A percentile compares a stretch with the other conserved stretches of the same genome.
Conservation (phyloP, 176 grass and related monocot genomes). For the Triticum aestivum region IWGSC_CS_RefSeq_v2.1 NC_057814.1:632922117-632922616, state of each 20-base stretch:
- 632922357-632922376: background rate
- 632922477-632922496: constrained; percentile 74
- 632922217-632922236: background rate
- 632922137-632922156: constrained; percentile 31
- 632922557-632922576: background rate
- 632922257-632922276: background rate
- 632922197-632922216: background rate
- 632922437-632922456: constrained; percentile 54
- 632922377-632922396: background rate
- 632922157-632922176: constrained; percentile 30
- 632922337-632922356: background rate
- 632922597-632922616: background rate
- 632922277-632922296: background rate
- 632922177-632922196: background rate
- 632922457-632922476: constrained; percentile 50
- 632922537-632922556: constrained; percentile 25
- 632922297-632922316: background rate
- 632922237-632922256: background rate
- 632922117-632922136: constrained; percentile 45
- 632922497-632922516: constrained; percentile 39
- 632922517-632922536: constrained; percentile 23
- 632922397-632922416: background rate
- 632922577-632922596: background rate
- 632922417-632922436: background rate
- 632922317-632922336: background rate